phyloP scores from a whole-genome alignment of 352 stramenopile genomes.

The Globisporangium megalacanthum region DNA sequence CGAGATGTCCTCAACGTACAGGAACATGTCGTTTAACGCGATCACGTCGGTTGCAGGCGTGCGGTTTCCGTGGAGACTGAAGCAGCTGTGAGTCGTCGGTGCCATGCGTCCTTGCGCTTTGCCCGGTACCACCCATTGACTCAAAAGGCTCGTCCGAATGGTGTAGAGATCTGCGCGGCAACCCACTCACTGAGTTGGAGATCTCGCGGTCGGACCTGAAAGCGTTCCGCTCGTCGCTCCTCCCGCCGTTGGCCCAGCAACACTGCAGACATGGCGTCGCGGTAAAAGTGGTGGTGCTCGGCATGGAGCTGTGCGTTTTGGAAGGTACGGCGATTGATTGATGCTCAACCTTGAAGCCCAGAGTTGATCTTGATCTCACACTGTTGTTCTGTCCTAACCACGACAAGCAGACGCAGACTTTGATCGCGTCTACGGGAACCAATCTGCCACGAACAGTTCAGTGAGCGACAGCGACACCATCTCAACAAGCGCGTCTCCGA shows the following conservation, averaged over 20 bases:
- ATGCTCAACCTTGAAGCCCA: background rate
- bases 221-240: background rate
- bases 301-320: conserved; percentile 5
- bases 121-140: background rate
- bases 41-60: conserved; percentile 4
- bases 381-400: background rate
- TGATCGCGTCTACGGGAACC: conserved; percentile 5
- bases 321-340: background rate
- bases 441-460: background rate
- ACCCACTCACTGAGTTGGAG: conserved; percentile 12
- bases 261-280: conserved; percentile 2
- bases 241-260: background rate
- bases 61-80: conserved; percentile 17
- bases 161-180: conserved; percentile 12
- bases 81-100: conserved; percentile 8
- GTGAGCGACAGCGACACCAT: background rate
- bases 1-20: too few relatives aligned
- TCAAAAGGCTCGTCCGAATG: background rate
- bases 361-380: background rate
- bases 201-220: conserved; percentile 9
- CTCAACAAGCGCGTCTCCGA: background rate
- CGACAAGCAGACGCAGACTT: conserved; percentile 8
- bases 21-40: too few relatives aligned
- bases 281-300: background rate
- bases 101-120: background rate